Evolutionary conservation across 2,329 filamentous ascomycete genomes (phyloP).

Genomic region (Thielaviopsis cerberus): DNA sequence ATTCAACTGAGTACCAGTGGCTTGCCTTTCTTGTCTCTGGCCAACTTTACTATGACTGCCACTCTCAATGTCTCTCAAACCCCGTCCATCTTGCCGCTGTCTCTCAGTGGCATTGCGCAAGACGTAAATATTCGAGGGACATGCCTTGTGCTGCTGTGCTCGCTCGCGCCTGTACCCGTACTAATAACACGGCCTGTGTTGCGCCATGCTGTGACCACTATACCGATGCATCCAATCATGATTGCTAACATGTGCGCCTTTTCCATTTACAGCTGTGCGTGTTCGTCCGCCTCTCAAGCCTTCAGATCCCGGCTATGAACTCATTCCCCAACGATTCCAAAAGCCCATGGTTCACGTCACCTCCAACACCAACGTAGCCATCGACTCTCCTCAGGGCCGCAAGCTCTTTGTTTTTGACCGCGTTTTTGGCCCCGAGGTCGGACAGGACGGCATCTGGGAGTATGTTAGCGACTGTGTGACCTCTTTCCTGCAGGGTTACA

Average conservation of each 20-base stretch:
- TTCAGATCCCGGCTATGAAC: conserved; percentile 76
- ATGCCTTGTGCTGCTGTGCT: not conserved
- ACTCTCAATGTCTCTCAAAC: not conserved
- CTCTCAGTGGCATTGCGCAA: not conserved
- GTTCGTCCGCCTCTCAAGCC: conserved; percentile 72
- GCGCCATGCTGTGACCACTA: not conserved
- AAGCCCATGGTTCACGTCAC: conserved; percentile 80
- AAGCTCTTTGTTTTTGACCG: conserved; percentile 95
- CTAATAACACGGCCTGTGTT: not conserved
- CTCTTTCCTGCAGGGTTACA: conserved; percentile 89
- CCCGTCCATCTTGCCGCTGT: not conserved
- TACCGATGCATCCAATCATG: not conserved
- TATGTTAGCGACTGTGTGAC: conserved; percentile 79
- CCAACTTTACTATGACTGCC: not conserved
- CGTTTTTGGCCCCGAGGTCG: conserved; percentile 68
- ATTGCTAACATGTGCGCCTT: conserved; percentile 1
- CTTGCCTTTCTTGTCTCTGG: not conserved
- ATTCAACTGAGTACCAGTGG: not conserved
- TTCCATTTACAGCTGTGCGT: conserved; percentile 52
- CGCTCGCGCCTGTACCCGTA: not conserved
- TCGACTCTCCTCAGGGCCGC: conserved; percentile 79
- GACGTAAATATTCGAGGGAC: not conserved
- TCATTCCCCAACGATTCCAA: conserved; percentile 91
- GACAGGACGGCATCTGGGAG: conserved; percentile 83
- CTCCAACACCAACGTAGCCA: conserved; percentile 64